Evolutionary conservation across 371 early-diverging fungal genomes (phyloP).

Genomic region (Apophysomyces elegans): DNA sequence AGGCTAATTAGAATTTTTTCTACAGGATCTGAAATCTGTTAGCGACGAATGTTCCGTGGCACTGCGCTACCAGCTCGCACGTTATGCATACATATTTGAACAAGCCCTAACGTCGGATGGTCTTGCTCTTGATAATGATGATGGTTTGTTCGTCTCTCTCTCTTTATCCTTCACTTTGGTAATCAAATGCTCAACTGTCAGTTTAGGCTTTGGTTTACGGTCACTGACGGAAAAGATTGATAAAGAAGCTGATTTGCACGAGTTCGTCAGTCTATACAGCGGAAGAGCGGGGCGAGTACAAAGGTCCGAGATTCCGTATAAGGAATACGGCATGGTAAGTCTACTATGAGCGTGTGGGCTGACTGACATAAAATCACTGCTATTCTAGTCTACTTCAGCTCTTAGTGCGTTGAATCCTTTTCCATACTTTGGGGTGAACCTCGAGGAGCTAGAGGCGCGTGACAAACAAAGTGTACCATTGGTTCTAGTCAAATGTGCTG

Average conservation of each 20-base stretch:
- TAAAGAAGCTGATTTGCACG: slow-evolving; percentile 58
- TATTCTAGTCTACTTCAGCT: slow-evolving; percentile 53
- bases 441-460: slow-evolving; percentile 64
- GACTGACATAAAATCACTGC: neutral
- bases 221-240: slow-evolving; percentile 65
- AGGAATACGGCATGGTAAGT: slow-evolving; percentile 62
- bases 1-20: neutral
- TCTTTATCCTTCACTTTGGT: no score
- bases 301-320: slow-evolving; percentile 57
- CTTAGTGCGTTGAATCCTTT: slow-evolving; percentile 60
- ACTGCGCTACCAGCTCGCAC: slow-evolving; percentile 69
- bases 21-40: slow-evolving; percentile 66
- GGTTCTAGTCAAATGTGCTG: slow-evolving; percentile 76
- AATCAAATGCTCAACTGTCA: neutral
- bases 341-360: neutral
- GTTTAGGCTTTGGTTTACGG: slow-evolving; percentile 50
- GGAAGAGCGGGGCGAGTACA: slow-evolving; percentile 32
- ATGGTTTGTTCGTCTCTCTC: slow-evolving; percentile 18
- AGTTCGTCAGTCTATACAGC: slow-evolving; percentile 41
- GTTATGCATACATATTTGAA: slow-evolving; percentile 65
- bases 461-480: slow-evolving; percentile 76
- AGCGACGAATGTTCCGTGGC: slow-evolving; percentile 75
- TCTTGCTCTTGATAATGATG: slow-evolving; percentile 38
- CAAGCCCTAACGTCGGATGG: slow-evolving; percentile 40
- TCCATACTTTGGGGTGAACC: slow-evolving; percentile 72